These are phyloP conservation scores for Sphagnum magellanicum DNA, from an alignment of 228 moss, liverwort and hornwort species.

Conservation along the genomic window DNA sequence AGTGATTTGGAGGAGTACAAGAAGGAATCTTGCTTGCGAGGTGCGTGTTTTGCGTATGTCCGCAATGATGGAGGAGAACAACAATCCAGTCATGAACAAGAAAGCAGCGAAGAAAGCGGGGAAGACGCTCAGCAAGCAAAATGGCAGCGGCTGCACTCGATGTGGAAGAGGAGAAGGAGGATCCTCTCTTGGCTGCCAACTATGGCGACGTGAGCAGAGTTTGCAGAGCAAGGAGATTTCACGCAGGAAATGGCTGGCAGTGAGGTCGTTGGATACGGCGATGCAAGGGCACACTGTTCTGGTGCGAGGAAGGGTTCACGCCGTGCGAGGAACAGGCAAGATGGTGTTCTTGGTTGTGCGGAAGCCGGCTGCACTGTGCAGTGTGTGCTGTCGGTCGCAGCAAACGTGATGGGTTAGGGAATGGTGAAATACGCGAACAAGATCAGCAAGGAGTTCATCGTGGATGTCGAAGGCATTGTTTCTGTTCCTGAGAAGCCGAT, in stretches of 20 bases:
- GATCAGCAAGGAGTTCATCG: constrained; percentile 76
- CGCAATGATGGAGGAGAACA: constrained; percentile 19
- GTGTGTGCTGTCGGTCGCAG: constrained; percentile 46
- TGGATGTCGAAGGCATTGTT: constrained; percentile 79
- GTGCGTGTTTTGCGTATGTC: too few relatives aligned
- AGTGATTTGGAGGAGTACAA: too few relatives aligned
- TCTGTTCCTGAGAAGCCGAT: constrained; percentile 50
- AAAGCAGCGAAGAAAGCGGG: constrained; percentile 73
- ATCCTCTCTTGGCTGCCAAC: constrained; percentile 51
- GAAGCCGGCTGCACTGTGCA: constrained; percentile 72
- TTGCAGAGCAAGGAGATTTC: constrained; percentile 61
- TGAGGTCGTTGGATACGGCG: constrained; percentile 24
- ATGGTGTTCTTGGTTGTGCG: constrained; percentile 63
- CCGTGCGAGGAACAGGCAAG: constrained; percentile 54
- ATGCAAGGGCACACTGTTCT: constrained; percentile 47
- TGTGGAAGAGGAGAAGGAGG: constrained; percentile 47
- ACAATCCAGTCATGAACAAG: constrained; percentile 36
- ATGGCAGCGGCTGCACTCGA: constrained; percentile 52
- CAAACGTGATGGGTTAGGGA: constrained; percentile 63
- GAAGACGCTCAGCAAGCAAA: constrained; percentile 49
- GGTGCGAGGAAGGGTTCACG: constrained; percentile 82
- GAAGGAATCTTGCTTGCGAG: too few relatives aligned
- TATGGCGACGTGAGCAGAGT: constrained; percentile 61
- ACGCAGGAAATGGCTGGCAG: constrained; percentile 49
- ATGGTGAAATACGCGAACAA: constrained; percentile 72